Evolutionary conservation across 1,284 basidiomycete genomes (phyloP), one percentile per base, ranked within the genome.

Genomic region (Ganoderma boninense): DNA sequence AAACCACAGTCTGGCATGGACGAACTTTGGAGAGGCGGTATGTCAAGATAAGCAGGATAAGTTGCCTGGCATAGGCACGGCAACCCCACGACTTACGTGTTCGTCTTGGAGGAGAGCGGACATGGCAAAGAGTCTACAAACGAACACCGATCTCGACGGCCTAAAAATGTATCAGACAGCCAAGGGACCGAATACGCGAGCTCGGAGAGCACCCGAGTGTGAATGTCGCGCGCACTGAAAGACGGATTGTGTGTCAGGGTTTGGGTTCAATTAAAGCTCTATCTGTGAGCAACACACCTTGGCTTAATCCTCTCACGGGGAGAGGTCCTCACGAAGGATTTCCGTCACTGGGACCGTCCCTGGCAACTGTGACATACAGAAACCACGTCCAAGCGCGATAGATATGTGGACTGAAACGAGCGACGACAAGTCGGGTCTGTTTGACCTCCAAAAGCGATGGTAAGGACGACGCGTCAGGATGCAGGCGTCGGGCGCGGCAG

Each of bases 91-190:
- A 29, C 23, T 62, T 43, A 43, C n/a, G 23, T 14, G 10, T 6
- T 23, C 10, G 16, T 16, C 60, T 38, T 23, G 20, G 35, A 29
- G 32, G 57, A 32, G 57, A 40, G 32, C 57, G 35, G 57, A 40
- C 32, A 40, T 60, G 57, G 10, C 57, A 60, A 60, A 35, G 20
- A 60, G 57, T 60, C 57, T 60, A 23, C 23, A 40, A 60, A 60
- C n/a, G 57, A 40, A 10, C 32, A 3, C 32, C 20, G 32, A 60
- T 35, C 35, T 3, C 4, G 5, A 38, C 32, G 32, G 35, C 11
- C 5, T 35, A 40, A 29, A 5, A 23, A 40, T 23, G 35, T 38
- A 60, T n/a, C n/a, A 35, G 23, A 23, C 57, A 13, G 35, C 35
- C 10, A n/a, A 20, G 32, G 35, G 32, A 20, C 57, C 32, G 57